Percentiles rank a stretch among this genome's conserved stretches.
Conservation (phyloP, 495 filamentous ascomycete genomes). For the Aspergillus carlsbadensis region DNA sequence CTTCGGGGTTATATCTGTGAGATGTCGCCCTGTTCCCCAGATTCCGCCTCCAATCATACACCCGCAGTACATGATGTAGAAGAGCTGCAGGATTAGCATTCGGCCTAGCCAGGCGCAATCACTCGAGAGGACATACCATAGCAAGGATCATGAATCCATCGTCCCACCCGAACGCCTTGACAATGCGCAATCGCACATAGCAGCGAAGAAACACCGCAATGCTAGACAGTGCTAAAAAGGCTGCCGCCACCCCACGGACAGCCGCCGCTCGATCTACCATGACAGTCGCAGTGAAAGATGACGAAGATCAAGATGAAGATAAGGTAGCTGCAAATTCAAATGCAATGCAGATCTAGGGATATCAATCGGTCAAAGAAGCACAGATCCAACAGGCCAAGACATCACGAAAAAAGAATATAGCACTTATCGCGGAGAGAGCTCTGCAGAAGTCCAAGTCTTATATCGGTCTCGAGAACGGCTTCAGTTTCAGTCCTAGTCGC, state of each 20-base stretch:
- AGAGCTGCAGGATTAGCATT: slow-evolving; percentile 6
- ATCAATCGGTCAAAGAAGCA: neutral
- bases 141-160: slow-evolving; percentile 10
- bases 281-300: neutral
- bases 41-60: slow-evolving; percentile 21
- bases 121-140: slow-evolving; percentile 5
- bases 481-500: too few relatives aligned
- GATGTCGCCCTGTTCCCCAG: slow-evolving; percentile 21
- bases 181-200: slow-evolving; percentile 11
- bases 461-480: neutral
- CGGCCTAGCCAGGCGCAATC: neutral
- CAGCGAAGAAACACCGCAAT: slow-evolving; percentile 10
- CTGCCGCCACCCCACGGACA: slow-evolving; percentile 2
- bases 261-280: slow-evolving; percentile 1
- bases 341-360: neutral
- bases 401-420: neutral
- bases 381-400: neutral
- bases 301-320: too few relatives aligned
- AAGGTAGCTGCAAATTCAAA: neutral
- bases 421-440: neutral
- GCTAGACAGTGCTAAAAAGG: slow-evolving; percentile 3
- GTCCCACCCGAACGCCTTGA: slow-evolving; percentile 14
- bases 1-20: slow-evolving; percentile 3
- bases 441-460: neutral
- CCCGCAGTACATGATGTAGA: slow-evolving; percentile 19